Evolutionary conservation across 176 grass and related monocot species (phyloP), one percentile per base, ranked within the genome.

Genomic region (Raddia distichophylla): DNA sequence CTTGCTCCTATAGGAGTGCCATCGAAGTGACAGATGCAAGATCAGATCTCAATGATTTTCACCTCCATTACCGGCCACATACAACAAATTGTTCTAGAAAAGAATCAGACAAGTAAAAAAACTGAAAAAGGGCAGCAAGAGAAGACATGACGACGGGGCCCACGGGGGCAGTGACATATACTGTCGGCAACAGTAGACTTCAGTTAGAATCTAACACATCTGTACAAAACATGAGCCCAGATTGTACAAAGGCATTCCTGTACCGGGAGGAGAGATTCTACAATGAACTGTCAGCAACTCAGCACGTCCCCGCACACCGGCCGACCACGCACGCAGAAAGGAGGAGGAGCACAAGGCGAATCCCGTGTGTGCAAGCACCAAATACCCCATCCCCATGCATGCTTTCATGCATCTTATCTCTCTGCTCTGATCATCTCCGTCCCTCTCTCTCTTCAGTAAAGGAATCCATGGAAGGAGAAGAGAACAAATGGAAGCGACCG

Each of bases 401-500:
- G 62, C 19, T 74, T 53, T 49, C 47, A 16, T 53, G 40, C 47
- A 16, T 49, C 60, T 15, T 0, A 14, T 18, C 70, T 51, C 3
- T 4, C 27, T 27, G 27, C 27, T 27, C 27, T 27, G 27, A 27
- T 27, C 27, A 27, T 27, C 27, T 27, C 27, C 27, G 27, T 27
- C 27, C 27, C 27, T 27, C 27, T 27, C 27, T 27, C 27, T 27
- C 27, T 27, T 27, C 27, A 27, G 27, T 27, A 27, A 27, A 27
- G 27, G 27, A 27, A 85, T 76, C 60, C 80, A 32, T 70, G 84
- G 27, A 65, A 71, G 87, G 71, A 80, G 84, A 89, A 83, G 81
- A 74, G 15, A 84, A 82, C 79, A 89, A 73, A 77, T 78, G 75
- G 81, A 91, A 79, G 81, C 76, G 80, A 50, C 74, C 75, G 69